These are phyloP conservation scores for Tephrocybe sp. DNA, from an alignment of 768 basidiomycete genomes.

Conservation along the genomic window DNA sequence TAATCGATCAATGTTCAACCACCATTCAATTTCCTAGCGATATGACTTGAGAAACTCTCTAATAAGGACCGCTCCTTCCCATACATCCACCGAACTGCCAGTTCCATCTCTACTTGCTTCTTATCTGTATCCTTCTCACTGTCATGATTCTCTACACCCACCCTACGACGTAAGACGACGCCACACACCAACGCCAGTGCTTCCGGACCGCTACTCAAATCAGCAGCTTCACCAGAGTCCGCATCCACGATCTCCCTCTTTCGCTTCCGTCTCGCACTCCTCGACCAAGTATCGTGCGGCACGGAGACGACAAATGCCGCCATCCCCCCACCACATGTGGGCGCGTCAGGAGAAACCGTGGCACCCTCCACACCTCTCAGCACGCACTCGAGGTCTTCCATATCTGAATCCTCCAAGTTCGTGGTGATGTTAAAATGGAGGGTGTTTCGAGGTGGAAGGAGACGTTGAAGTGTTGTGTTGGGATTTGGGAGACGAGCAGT, in stretches of 20 bases:
- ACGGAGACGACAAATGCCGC: slow-evolving; percentile 27
- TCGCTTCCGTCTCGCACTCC: slow-evolving; percentile 56
- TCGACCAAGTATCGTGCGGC: slow-evolving; percentile 62
- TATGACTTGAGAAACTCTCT: slow-evolving; percentile 69
- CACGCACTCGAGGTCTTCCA: slow-evolving; percentile 25
- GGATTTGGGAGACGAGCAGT: slow-evolving; percentile 35
- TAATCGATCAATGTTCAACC: no score
- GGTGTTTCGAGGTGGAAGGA: slow-evolving; percentile 61
- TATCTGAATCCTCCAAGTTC: slow-evolving; percentile 22
- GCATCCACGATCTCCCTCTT: slow-evolving; percentile 21
- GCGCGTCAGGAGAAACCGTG: not conserved
- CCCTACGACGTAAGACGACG: slow-evolving; percentile 8
- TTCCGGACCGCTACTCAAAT: not conserved
- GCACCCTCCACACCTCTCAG: slow-evolving; percentile 8
- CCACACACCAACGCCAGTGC: slow-evolving; percentile 15
- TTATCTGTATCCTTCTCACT: not conserved
- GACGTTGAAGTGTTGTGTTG: slow-evolving; percentile 43
- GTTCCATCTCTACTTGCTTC: not conserved
- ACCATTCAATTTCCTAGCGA: slow-evolving; percentile 46
- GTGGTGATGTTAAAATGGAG: slow-evolving; percentile 38
- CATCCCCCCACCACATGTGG: not conserved
- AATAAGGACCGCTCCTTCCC: slow-evolving; percentile 59
- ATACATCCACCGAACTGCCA: slow-evolving; percentile 63
- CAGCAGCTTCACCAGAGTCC: not conserved
- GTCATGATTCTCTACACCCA: not conserved